These are phyloP conservation scores for Pythium dissotocum DNA, from an alignment of 352 stramenopile species.

Conservation along the genomic window DNA sequence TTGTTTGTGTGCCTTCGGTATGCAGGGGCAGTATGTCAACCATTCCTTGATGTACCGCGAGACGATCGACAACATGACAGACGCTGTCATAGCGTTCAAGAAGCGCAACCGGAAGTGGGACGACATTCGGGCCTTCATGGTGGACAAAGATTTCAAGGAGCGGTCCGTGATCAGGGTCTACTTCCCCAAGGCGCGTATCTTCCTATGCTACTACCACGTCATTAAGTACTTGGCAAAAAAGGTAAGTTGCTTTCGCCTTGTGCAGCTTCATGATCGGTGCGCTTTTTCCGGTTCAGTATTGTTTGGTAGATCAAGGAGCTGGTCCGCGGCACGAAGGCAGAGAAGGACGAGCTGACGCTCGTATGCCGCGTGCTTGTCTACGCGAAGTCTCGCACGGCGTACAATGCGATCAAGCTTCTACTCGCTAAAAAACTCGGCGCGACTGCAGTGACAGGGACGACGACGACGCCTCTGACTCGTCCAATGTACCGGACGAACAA, in stretches of 20 bases:
- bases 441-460: neutral
- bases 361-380: slow-evolving; percentile 5
- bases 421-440: neutral
- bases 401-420: slow-evolving; percentile 1
- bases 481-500: neutral
- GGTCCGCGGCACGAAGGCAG: neutral
- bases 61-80: slow-evolving; percentile 6
- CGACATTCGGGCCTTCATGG: neutral
- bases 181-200: neutral
- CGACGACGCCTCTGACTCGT: no score
- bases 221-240: slow-evolving; percentile 3
- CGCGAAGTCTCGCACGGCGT: neutral
- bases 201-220: slow-evolving; percentile 9
- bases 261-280: slow-evolving; percentile 7
- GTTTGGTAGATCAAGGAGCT: neutral
- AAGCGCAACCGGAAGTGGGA: neutral
- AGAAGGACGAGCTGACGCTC: neutral
- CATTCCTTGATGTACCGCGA: slow-evolving; percentile 1
- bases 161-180: neutral
- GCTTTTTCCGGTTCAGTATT: neutral
- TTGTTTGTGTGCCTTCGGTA: no score
- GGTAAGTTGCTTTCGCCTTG: neutral
- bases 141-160: slow-evolving; percentile 5
- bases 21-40: slow-evolving; percentile 10
- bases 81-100: neutral